Percentiles rank a stretch among this genome's conserved stretches.
Evolutionary conservation across 495 filamentous ascomycete genomes (phyloP).

Genomic region (Pyrenula massariospora): DNA sequence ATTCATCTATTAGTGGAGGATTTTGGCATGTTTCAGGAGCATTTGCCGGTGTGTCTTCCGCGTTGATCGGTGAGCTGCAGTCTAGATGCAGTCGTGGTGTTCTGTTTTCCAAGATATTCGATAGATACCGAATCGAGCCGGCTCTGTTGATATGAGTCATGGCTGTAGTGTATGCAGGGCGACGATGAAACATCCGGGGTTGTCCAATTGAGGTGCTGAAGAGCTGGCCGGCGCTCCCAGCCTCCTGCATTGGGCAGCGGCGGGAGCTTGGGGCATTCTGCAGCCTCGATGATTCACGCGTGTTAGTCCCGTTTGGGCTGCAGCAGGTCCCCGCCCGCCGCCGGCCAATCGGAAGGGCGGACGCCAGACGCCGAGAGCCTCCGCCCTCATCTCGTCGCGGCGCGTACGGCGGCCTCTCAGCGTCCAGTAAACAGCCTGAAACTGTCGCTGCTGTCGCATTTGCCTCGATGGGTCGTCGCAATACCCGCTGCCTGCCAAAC

Average conservation of each 20-base stretch:
- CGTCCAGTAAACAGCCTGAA: neutral
- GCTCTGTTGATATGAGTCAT: too few relatives aligned
- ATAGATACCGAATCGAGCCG: neutral
- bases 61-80: neutral
- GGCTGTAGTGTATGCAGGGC: neutral
- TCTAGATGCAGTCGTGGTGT: neutral
- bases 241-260: neutral
- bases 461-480: neutral
- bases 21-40: neutral
- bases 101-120: neutral
- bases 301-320: neutral
- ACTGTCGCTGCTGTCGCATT: neutral
- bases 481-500: neutral
- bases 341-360: neutral
- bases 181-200: neutral
- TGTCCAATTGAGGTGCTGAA: neutral
- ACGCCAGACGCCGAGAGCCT: neutral
- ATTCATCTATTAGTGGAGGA: neutral
- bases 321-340: neutral
- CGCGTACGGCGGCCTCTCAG: neutral
- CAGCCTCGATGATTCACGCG: neutral
- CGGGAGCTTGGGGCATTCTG: neutral
- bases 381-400: neutral
- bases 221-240: neutral
- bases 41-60: neutral